Percentiles rank a stretch among this genome's conserved stretches.
phyloP scores from a whole-genome alignment of 257 asterid species.

The Salvia splendens region DNA sequence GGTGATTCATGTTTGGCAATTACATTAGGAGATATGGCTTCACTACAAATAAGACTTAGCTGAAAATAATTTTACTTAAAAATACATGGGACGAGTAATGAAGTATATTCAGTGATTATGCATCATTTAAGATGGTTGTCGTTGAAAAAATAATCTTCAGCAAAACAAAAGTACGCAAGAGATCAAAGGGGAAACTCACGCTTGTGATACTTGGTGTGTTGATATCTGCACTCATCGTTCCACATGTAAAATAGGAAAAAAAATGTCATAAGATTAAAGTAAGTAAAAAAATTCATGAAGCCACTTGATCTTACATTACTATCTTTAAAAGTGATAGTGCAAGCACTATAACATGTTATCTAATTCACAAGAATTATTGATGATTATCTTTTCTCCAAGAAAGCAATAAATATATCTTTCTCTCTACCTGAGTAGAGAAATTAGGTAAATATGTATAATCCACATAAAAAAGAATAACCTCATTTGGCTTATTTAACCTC shows the following conservation, averaged over 20 bases:
- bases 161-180: conserved; percentile 17
- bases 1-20: neutral
- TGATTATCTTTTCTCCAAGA: neutral
- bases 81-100: too few species aligned
- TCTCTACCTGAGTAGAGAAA: conserved; percentile 16
- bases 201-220: conserved; percentile 96
- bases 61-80: too few species aligned
- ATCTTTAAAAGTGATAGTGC: conserved; percentile 8
- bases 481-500: conserved; percentile 1
- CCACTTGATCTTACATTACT: neutral
- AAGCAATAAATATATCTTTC: neutral
- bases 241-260: conserved; percentile 52
- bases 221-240: conserved; percentile 70
- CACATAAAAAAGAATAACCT: conserved; percentile 14
- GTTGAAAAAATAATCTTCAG: too few species aligned
- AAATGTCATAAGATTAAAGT: conserved; percentile 35
- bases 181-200: conserved; percentile 65
- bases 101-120: too few species aligned
- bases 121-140: too few species aligned
- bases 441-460: conserved; percentile 15
- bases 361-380: neutral
- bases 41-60: too few species aligned
- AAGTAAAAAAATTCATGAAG: conserved; percentile 17
- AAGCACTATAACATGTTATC: conserved; percentile 14
- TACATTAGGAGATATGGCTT: neutral